Evolutionary conservation across 1,284 basidiomycete species (phyloP).

Genomic region (Fomitopsis schrenkii): DNA sequence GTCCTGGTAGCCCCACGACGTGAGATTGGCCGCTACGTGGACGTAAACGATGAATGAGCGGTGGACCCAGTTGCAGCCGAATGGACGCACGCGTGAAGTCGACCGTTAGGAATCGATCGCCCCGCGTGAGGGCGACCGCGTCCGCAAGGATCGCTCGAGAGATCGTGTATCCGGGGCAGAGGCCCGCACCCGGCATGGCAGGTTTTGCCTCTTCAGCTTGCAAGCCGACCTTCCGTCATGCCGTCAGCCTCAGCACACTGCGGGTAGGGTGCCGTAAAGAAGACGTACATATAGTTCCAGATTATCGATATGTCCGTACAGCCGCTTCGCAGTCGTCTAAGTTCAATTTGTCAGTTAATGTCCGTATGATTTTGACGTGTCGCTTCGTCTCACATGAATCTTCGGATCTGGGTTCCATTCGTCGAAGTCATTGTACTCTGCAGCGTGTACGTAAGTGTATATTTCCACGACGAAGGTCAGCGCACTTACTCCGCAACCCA

Average conservation of each 20-base stretch:
- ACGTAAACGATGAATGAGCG: not conserved
- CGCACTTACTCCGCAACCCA: slow-evolving; percentile 38
- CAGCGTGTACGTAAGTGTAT: not conserved
- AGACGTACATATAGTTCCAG: slow-evolving; percentile 56
- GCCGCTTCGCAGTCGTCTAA: slow-evolving; percentile 57
- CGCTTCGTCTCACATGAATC: slow-evolving; percentile 42
- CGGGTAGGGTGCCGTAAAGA: slow-evolving; percentile 39
- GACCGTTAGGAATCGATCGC: slow-evolving; percentile 77
- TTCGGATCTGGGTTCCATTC: slow-evolving; percentile 76
- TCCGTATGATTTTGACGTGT: not conserved
- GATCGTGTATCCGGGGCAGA: slow-evolving; percentile 87
- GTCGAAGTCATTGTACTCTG: slow-evolving; percentile 49
- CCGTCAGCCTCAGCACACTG: slow-evolving; percentile 27
- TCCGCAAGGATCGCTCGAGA: slow-evolving; percentile 82
- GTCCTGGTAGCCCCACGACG: slow-evolving; percentile 74
- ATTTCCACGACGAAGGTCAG: too few species aligned
- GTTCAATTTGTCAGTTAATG: not conserved
- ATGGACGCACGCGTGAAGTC: slow-evolving; percentile 56
- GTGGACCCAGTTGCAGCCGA: not conserved
- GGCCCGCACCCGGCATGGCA: slow-evolving; percentile 70
- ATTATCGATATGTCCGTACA: slow-evolving; percentile 75
- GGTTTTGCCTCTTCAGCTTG: slow-evolving; percentile 75
- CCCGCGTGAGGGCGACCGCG: slow-evolving; percentile 67
- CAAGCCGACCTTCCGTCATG: slow-evolving; percentile 24
- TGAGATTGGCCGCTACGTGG: slow-evolving; percentile 58